A percentile compares a stretch with the other conserved stretches of the same genome.
phyloP scores from a whole-genome alignment of 1,139 yeast species.

The Kluyveromyces sp. region DNA sequence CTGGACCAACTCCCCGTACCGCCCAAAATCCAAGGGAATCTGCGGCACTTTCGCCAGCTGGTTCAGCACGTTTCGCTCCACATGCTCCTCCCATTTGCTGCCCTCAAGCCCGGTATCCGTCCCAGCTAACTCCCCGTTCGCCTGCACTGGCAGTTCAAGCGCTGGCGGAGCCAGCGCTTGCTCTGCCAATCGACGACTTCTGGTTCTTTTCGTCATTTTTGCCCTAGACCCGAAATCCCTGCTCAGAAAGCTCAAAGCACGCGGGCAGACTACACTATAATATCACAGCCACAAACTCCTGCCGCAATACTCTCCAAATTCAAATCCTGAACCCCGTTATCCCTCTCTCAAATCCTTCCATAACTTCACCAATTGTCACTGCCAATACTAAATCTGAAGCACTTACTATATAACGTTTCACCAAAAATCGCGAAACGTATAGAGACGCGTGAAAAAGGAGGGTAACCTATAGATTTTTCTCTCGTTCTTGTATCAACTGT shows the following conservation, averaged over 20 bases:
- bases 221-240: not conserved
- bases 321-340: not conserved
- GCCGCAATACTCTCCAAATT: not conserved
- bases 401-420: no score
- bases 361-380: not conserved
- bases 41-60: constrained; percentile 20
- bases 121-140: no score
- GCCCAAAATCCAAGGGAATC: constrained; percentile 10
- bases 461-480: not conserved
- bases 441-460: not conserved
- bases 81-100: constrained; percentile 20
- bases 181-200: not conserved
- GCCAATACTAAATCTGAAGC: no score
- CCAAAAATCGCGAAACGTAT: not conserved
- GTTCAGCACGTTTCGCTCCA: constrained; percentile 19
- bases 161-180: not conserved
- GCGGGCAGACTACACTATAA: no score
- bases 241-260: no score
- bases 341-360: not conserved
- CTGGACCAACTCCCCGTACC: constrained; percentile 12
- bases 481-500: no score
- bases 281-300: not conserved
- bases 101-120: not conserved
- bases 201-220: not conserved
- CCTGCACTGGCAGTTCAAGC: no score